Evolutionary conservation across 2,329 filamentous ascomycete species (phyloP), one percentile per base, ranked within the genome.

Genomic region (Beauveria scarabaeidicola): DNA sequence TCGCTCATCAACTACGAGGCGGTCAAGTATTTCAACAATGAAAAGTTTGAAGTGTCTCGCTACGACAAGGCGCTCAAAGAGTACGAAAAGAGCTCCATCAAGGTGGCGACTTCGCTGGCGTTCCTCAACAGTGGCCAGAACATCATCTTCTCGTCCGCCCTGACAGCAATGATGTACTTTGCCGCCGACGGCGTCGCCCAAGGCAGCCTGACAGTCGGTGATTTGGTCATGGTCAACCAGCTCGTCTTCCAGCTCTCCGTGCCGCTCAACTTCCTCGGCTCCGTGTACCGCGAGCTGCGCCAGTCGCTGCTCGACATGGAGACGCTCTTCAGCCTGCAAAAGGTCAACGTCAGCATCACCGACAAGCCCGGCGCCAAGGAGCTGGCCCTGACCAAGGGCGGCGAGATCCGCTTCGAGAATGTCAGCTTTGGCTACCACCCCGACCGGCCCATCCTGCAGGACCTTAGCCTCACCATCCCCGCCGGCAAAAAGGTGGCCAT

Each of bases 21-120:
- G 15, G 94, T 99, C 70, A 99, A 99, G 75, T 96, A 97, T 77
- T 99, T 97, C 77, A 99, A 99, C 78, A 99, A 99, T 69, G 95
- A 99, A 70, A 90, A 89, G 65, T 97, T 91, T 65, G 94, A 99
- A 75, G 90, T 96, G 47, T 82, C 83, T 36, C 85, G 94, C 46
- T 99, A 99, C 72, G 92, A 97, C 73, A 84, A 87, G 66, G 91
- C 94, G 0, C 78, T 99, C 25, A 82, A 86, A 64, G 82, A 87
- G 61, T 99, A 99, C 72, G 90, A 99, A 72, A 88, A 88, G 71
- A 92, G 91, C 61, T 96, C 91, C 17, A 97, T 99, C 78, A 97
- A 97, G 71, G 90, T 99, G 38, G 91, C 91, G 10, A 99, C 94
- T 0, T 97, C 93, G 3, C 77, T 99, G 46, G 89, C 94, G 1